Percentiles rank a stretch among this genome's conserved stretches.
phyloP scores from a whole-genome alignment of 2,329 filamentous ascomycete genomes.

The Trichoderma guizhouense region DNA sequence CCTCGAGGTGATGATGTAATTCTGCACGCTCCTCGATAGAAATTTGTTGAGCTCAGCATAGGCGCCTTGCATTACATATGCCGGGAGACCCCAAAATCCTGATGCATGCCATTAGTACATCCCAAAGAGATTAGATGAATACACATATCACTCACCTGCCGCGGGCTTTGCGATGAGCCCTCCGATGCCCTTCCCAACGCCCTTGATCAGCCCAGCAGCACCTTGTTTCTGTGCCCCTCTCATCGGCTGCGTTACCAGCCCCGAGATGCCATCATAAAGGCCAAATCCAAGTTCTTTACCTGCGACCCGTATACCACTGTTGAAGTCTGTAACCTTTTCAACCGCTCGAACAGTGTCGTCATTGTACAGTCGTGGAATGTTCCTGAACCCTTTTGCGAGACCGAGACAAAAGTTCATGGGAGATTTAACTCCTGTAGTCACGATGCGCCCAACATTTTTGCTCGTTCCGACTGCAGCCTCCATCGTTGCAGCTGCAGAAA shows the following conservation, averaged over 20 bases:
- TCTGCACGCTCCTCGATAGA: slow-evolving; percentile 68
- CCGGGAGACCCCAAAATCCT: slow-evolving; percentile 69
- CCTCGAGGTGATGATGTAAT: slow-evolving; percentile 75
- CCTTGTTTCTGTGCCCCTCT: slow-evolving; percentile 53
- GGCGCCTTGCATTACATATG: slow-evolving; percentile 78
- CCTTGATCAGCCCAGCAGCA: slow-evolving; percentile 65
- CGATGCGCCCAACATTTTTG: slow-evolving; percentile 67
- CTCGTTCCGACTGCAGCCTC: slow-evolving; percentile 64
- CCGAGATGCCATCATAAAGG: slow-evolving; percentile 77
- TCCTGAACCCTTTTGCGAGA: slow-evolving; percentile 82
- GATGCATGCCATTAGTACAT: neutral
- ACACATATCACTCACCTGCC: slow-evolving; percentile 54
- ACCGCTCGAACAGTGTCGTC: slow-evolving; percentile 76
- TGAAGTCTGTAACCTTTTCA: slow-evolving; percentile 74
- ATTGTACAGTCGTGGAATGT: slow-evolving; percentile 79
- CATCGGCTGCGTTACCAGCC: slow-evolving; percentile 74
- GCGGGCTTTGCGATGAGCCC: slow-evolving; percentile 80
- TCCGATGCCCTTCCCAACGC: slow-evolving; percentile 77
- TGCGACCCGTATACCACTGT: slow-evolving; percentile 73
- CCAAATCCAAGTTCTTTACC: slow-evolving; percentile 75
- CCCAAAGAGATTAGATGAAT: neutral
- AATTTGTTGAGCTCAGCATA: slow-evolving; percentile 72
- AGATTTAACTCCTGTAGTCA: slow-evolving; percentile 70
- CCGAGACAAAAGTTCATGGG: slow-evolving; percentile 84
- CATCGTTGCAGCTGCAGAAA: slow-evolving; percentile 32